Evolutionary conservation across 2,329 filamentous ascomycete genomes (phyloP).

Genomic region (Curvularia verruculosa): DNA sequence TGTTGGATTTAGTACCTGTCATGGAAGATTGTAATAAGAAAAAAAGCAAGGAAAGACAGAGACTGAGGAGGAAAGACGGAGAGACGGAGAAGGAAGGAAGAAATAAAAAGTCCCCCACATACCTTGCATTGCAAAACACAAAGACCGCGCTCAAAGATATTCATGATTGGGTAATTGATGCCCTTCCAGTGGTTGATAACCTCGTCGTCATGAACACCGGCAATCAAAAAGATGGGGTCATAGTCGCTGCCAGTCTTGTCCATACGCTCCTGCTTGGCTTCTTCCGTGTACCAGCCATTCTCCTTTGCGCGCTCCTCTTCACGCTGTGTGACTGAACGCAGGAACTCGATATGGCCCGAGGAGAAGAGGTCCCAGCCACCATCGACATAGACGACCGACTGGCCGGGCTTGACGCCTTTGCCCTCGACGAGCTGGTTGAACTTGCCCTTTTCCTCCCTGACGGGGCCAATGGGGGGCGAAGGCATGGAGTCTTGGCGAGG

Average conservation of each 20-base stretch:
- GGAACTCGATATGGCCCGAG: constrained; percentile 94
- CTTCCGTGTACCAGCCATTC: constrained; percentile 75
- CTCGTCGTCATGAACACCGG: constrained; percentile 90
- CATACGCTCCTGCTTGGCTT: constrained; percentile 67
- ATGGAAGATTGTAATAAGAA: too few relatives aligned
- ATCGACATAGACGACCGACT: constrained; percentile 91
- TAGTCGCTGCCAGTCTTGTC: constrained; percentile 73
- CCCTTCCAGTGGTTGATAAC: constrained; percentile 98
- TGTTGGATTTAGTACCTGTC: constrained; percentile 47
- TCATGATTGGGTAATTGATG: constrained; percentile 99
- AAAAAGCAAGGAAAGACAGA: too few relatives aligned
- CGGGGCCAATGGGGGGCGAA: constrained; percentile 38
- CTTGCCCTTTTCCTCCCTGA: constrained; percentile 64
- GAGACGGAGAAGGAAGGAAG: background rate
- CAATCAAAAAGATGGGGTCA: constrained; percentile 83
- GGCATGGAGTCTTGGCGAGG: constrained; percentile 47
- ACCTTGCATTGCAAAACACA: constrained; percentile 95
- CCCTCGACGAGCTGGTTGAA: constrained; percentile 75
- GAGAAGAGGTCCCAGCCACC: constrained; percentile 97
- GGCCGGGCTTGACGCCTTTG: constrained; percentile 72
- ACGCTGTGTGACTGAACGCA: constrained; percentile 73
- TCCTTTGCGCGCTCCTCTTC: constrained; percentile 73
- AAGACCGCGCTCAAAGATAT: constrained; percentile 93
- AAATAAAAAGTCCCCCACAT: constrained; percentile 43
- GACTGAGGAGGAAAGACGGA: background rate